Evolutionary conservation across 2,329 filamentous ascomycete genomes (phyloP).

Genomic region (Aspergillus sp.): DNA sequence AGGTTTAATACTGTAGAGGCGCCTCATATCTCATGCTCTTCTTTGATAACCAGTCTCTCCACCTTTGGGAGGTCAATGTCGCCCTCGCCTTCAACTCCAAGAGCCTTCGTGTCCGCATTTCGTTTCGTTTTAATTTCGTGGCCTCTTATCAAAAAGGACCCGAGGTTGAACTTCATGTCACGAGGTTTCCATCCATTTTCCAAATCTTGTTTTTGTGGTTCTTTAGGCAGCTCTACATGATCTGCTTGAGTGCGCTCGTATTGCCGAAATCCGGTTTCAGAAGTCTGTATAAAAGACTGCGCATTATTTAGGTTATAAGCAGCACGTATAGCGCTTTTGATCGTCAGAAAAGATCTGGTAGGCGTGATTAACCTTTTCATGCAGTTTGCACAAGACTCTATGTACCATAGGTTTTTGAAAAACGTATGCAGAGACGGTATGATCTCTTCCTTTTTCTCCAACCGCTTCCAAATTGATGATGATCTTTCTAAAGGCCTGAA

Average conservation of each 20-base stretch:
- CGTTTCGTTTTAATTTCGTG: too few relatives aligned
- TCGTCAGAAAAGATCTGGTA: conserved; percentile 4
- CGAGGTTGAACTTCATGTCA: too few relatives aligned
- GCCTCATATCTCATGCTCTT: too few relatives aligned
- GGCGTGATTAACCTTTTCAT: conserved; percentile 6
- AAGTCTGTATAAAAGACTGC: conserved; percentile 4
- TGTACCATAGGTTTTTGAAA: conserved; percentile 11
- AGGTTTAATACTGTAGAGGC: too few relatives aligned
- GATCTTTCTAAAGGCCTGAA: conserved; percentile 10
- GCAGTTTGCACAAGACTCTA: conserved; percentile 9
- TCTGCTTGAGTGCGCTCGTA: conserved; percentile 1
- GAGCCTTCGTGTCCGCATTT: too few relatives aligned
- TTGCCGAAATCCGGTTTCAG: conserved; percentile 3
- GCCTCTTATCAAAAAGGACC: too few relatives aligned
- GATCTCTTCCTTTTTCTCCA: conserved; percentile 3
- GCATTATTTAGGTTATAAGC: background rate
- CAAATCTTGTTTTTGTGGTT: too few relatives aligned
- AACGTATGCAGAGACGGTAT: conserved; percentile 11
- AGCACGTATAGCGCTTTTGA: conserved; percentile 3
- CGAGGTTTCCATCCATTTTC: too few relatives aligned
- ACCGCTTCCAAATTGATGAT: conserved; percentile 4
- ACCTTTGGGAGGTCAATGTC: too few relatives aligned
- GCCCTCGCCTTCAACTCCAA: too few relatives aligned
- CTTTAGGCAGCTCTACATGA: conserved; percentile 4
- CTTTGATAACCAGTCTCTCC: too few relatives aligned